These are phyloP conservation scores for Rhamnella rubrinervis DNA, from an alignment of 331 rosid genomes.

Conservation along the genomic window DNA sequence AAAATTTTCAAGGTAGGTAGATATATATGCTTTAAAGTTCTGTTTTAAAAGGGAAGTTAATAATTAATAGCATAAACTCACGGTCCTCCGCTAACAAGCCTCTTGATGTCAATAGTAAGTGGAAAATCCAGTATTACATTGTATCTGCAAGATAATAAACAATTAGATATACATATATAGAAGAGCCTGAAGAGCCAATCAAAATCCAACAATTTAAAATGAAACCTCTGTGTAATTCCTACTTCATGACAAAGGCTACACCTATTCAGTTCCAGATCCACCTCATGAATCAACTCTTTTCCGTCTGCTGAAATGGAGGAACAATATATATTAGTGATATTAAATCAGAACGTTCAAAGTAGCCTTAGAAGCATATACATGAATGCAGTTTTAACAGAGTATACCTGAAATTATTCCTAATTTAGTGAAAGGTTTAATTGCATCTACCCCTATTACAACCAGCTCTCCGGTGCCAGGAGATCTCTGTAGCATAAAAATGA, in stretches of 20 bases:
- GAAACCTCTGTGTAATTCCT: conserved; percentile 58
- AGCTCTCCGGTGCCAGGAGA: conserved; percentile 58
- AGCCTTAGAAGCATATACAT: neutral
- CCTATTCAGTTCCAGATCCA: conserved; percentile 53
- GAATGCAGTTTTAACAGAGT: neutral
- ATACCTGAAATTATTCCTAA: conserved; percentile 71
- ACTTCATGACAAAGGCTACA: conserved; percentile 61
- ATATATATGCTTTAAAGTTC: neutral
- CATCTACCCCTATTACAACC: conserved; percentile 48
- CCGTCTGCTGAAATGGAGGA: conserved; percentile 55
- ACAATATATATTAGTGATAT: neutral
- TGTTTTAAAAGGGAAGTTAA: neutral
- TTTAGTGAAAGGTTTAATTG: conserved; percentile 49
- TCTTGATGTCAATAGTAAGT: conserved; percentile 48
- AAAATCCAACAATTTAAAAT: neutral
- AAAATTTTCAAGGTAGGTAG: no score
- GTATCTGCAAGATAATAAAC: conserved; percentile 41
- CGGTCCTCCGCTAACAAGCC: conserved; percentile 55
- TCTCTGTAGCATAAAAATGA: conserved; percentile 32
- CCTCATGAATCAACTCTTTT: conserved; percentile 46
- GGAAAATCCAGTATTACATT: conserved; percentile 69
- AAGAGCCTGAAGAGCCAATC: neutral
- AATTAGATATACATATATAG: neutral
- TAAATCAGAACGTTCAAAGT: neutral
- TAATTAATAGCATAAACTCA: conserved; percentile 32